These are phyloP conservation scores for Colletotrichum graminicola DNA, from an alignment of 2,329 filamentous ascomycete genomes.

Conservation along the genomic window DNA sequence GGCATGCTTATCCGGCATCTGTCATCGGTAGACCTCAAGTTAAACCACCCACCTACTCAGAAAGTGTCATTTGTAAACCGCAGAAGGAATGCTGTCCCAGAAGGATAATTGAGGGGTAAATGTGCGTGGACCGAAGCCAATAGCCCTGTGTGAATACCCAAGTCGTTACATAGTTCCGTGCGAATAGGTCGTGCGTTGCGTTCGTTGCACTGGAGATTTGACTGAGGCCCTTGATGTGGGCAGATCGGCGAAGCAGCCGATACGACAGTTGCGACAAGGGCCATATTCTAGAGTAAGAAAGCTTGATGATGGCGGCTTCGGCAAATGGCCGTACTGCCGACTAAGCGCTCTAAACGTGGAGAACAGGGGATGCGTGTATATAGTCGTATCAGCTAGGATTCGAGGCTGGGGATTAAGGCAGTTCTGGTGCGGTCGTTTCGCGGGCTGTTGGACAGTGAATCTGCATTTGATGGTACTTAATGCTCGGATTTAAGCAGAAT, in stretches of 20 bases:
- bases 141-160: too few relatives aligned
- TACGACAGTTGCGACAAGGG: not conserved
- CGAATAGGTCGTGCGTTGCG: not conserved
- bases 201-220: not conserved
- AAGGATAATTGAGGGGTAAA: not conserved
- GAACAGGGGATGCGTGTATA: too few relatives aligned
- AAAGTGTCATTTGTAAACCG: too few relatives aligned
- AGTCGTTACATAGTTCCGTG: too few relatives aligned
- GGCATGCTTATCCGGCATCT: not conserved
- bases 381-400: too few relatives aligned
- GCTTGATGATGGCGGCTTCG: not conserved
- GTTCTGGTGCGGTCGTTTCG: too few relatives aligned
- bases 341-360: conserved; percentile 11
- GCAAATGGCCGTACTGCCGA: conserved; percentile 8
- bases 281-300: not conserved
- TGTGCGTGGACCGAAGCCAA: not conserved
- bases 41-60: too few relatives aligned
- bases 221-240: not conserved
- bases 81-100: not conserved
- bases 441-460: too few relatives aligned
- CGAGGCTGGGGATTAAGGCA: too few relatives aligned
- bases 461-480: too few relatives aligned
- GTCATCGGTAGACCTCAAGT: not conserved
- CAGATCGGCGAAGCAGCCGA: not conserved
- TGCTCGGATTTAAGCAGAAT: not conserved